Conservation (phyloP, 352 stramenopile species). For the Globisporangium iwayamae region DNA sequence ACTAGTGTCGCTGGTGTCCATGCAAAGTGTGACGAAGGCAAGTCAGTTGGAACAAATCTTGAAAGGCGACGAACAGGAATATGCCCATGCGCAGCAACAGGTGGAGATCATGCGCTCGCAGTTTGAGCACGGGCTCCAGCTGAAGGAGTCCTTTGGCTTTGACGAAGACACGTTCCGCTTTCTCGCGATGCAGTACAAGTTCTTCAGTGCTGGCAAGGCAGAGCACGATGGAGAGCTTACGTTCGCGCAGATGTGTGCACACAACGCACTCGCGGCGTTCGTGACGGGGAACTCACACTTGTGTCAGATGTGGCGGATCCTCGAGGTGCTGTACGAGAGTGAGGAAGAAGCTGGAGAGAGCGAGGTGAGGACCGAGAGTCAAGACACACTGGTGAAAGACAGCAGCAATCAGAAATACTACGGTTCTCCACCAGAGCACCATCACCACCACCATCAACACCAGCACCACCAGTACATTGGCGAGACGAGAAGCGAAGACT, state of each 20-base stretch:
- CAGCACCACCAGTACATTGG: conserved; percentile 15
- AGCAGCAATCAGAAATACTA: conserved; percentile 11
- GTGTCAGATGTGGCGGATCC: conserved; percentile 85
- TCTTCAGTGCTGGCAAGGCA: conserved; percentile 27
- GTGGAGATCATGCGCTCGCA: conserved; percentile 58
- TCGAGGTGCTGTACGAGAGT: conserved; percentile 66
- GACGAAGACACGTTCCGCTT: conserved; percentile 85
- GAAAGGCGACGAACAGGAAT: conserved; percentile 55
- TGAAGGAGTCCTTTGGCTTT: conserved; percentile 83
- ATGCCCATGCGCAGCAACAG: conserved; percentile 46
- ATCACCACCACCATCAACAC: not conserved
- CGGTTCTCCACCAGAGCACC: not conserved
- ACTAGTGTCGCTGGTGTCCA: conserved; percentile 64
- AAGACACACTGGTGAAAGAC: not conserved
- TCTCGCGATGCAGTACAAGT: conserved; percentile 67
- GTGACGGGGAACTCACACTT: conserved; percentile 69
- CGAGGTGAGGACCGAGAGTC: not conserved
- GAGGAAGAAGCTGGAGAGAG: conserved; percentile 25
- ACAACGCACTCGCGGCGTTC: conserved; percentile 79
- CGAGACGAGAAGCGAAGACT: conserved; percentile 19
- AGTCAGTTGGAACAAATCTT: conserved; percentile 70
- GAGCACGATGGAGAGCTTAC: conserved; percentile 23
- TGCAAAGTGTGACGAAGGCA: conserved; percentile 69
- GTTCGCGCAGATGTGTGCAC: conserved; percentile 74
- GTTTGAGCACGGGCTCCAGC: conserved; percentile 61